A percentile compares a stretch with the other conserved stretches of the same genome.
These are phyloP conservation scores for Euphorbia peplus DNA, from an alignment of 345 rosid species.

Conservation along the genomic window DNA sequence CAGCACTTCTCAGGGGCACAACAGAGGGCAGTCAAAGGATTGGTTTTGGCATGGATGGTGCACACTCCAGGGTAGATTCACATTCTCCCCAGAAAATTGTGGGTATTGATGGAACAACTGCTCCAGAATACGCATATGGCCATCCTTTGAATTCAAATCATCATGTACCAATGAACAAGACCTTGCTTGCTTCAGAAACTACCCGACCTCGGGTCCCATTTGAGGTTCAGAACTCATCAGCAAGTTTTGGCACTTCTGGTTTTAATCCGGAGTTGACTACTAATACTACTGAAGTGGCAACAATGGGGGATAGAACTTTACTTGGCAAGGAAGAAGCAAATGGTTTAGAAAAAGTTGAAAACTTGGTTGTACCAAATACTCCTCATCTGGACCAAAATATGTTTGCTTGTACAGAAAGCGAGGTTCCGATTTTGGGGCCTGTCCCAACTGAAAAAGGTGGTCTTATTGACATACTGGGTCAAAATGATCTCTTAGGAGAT, in stretches of 20 bases:
- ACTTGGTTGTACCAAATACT: conserved; percentile 19
- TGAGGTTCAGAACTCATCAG: conserved; percentile 32
- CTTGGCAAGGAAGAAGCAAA: conserved; percentile 35
- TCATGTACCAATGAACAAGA: conserved; percentile 34
- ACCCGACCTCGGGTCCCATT: conserved; percentile 23
- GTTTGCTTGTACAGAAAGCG: conserved; percentile 20
- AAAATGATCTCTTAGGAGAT: conserved; percentile 39
- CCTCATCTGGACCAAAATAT: conserved; percentile 25
- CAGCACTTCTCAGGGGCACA: conserved; percentile 41
- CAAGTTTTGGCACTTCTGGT: conserved; percentile 22
- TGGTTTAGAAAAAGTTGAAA: conserved; percentile 27
- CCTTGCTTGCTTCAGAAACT: conserved; percentile 31
- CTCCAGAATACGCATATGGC: conserved; percentile 42
- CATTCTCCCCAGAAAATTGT: conserved; percentile 48
- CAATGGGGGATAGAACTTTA: conserved; percentile 30
- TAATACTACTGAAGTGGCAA: conserved; percentile 30
- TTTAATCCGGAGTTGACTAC: conserved; percentile 18
- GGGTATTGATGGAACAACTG: conserved; percentile 49
- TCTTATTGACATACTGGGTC: conserved; percentile 26
- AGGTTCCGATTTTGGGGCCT: conserved; percentile 22
- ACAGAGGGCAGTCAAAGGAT: conserved; percentile 47
- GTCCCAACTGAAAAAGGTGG: conserved; percentile 27
- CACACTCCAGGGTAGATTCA: conserved; percentile 45
- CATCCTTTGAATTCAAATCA: conserved; percentile 30
- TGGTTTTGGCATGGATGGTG: conserved; percentile 47